Base-by-base conservation (phyloP, 495 filamentous ascomycete species). In the Chaetomidium leptoderma region DNA sequence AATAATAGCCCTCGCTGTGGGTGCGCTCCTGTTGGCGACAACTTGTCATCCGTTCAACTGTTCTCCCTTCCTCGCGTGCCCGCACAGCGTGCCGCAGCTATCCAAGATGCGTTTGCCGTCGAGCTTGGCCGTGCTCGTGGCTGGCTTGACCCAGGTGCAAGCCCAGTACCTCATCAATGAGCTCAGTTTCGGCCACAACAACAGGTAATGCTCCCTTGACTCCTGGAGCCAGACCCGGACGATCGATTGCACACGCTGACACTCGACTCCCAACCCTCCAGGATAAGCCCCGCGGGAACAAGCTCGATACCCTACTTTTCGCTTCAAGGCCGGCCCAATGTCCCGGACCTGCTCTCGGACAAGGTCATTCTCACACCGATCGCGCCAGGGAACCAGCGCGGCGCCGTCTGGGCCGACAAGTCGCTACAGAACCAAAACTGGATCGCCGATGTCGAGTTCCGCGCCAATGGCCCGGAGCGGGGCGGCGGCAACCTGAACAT, bases 281-380 rank as follows among this genome's bases (percentile, higher is more conserved):
- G 77, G 62, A 74, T 80, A 72, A 71, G 69, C 44, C 72, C 66
- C 59, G 71, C 68, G 57, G 75, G 62, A 52, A 59, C 59, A 23
- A 63, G 51, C 55, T 51, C 46, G 56, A 67, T 78, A 9, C 75
- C 75, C 52, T 69, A 76, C 55, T 96, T 86, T 78, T 72, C 80
- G 53, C 72, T 91, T 37, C 80, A 81, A 48, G 90, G 92, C 66
- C 83, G 85, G 37, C 87, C 87, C 54, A 78, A 84, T 64, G 67
- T 74, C 6, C 88, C 92, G 51, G 78, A 89, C 63, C 68, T 95
- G 63, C 81, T 97, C 59, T 95, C 91, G 44, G 90, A 97, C 75
- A 91, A 91, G 69, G 57, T 97, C 53, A 89, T 98, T 66, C 78
- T 98, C 46, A 98, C 95, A 9, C 93, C 95, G 1, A 86, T 89